Evolutionary conservation across 495 filamentous ascomycete genomes (phyloP), one percentile per base, ranked within the genome.

Genomic region (Penicillium steckii): DNA sequence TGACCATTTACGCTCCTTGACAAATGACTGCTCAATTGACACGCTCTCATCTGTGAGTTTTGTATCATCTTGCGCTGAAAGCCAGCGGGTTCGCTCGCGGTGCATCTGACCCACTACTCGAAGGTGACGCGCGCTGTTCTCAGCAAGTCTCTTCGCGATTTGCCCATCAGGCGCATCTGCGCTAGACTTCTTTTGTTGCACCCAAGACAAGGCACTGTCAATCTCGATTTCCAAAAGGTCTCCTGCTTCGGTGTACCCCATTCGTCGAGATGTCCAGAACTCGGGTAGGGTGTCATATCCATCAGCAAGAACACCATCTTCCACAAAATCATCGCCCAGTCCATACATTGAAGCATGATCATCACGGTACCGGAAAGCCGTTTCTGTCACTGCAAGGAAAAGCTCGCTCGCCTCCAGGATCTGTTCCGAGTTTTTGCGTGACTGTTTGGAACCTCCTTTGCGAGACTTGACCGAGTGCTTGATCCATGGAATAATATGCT

Each of bases 341-440:
- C 88, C 89, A 60, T 95, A 98, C 3, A 80, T 59, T 12, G 70
- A 70, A 15, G 84, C 78, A 55, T 89, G 85, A 26, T 79, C 73
- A 32, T 79, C 71, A 24, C 94, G 84, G 65, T 94, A 97, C 1
- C 74, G 65, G 61, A 84, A 90, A 5, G 88, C 91, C 3, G 83
- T 85, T 53, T 86, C 80, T 23, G 96, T 72, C 0, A 86, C 81
- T 3, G 79, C 78, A 29, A 89, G 74, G 55, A 87, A 83, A n/a
- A 96, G 69, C 41, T 94, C 88, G 58, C 88, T 83, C 0, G 89
- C 91, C 66, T 96, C 88, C 52, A 78, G 78, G n/a, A 89, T 73
- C 17, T 81, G 76, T 54, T 85, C 87, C 13, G 72, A 63, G 46
- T 69, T 56, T 37, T 63, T 69, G 22, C 66, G 61, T 22, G 67